Evolutionary conservation across 495 filamentous ascomycete species (phyloP), one percentile per base, ranked within the genome.

Genomic region (Penicillium canariense): DNA sequence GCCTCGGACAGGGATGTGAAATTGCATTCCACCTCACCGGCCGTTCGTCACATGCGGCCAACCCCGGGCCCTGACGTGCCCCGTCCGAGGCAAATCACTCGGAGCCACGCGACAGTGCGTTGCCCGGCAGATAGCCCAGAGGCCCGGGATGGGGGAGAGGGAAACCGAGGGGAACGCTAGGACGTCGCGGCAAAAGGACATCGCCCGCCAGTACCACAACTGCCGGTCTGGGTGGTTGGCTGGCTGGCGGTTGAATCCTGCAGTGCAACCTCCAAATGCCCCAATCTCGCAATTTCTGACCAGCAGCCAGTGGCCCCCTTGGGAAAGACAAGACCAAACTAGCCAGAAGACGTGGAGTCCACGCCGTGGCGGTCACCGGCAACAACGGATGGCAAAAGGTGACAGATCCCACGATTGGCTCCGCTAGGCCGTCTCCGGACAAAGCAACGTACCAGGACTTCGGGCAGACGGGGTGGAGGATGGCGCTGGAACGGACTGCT

Each of bases 21-120:
- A 54, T 56, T 58, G 44, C 50, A 53, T 50, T n/a, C 46, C 42
- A 54, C n/a, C 50, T 56, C 56, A 47, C 49, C 48, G 52, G 48
- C 46, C 42, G 15, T 25, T 47, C 30, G 28, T 65, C 62, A 65
- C 62, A 62, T 62, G 59, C 43, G n/a, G n/a, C 38, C 9, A 17
- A 35, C 48, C 36, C 38, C 35, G n/a, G 22, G 38, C 3, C 17
- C 22, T n/a, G n/a, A n/a, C n/a, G 5, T n/a, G 6, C 15, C 8
- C 9, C 11, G 22, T 38, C 54, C 48, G 58, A 60, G 52, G 58
- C 52, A 54, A 60, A 60, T 56, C 45, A 61, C 35, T 42, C 52
- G 28, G 27, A 50, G 61, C 51, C 61, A 61, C 51, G 52, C 54
- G 50, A 56, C 45, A 28, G 15, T 17, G 11, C 15, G 20, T 43